Conservation (phyloP, 176 grass and related monocot species). For the Ensete ventricosum region DNA sequence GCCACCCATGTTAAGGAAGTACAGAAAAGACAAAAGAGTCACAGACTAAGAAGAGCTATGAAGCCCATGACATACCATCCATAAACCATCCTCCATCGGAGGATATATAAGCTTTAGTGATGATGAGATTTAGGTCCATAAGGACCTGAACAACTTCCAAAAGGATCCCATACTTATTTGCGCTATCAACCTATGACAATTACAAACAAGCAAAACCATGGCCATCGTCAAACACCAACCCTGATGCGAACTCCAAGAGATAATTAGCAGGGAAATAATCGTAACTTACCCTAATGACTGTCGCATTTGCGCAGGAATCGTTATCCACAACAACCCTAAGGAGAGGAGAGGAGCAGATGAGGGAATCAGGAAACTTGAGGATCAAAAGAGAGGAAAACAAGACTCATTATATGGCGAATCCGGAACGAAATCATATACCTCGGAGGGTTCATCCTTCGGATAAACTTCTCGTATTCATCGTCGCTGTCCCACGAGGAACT, state of each 20-base stretch:
- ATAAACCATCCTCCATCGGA: slow-evolving; percentile 93
- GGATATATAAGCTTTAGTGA: slow-evolving; percentile 87
- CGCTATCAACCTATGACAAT: slow-evolving; percentile 67
- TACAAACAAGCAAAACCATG: neutral
- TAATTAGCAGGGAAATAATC: neutral
- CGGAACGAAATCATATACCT: slow-evolving; percentile 32
- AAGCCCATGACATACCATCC: slow-evolving; percentile 43
- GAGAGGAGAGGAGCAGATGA: neutral
- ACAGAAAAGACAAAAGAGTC: slow-evolving; percentile 11
- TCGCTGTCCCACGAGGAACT: slow-evolving; percentile 55
- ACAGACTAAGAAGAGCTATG: neutral
- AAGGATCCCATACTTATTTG: slow-evolving; percentile 81
- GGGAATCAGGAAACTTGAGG: neutral
- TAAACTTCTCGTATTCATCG: slow-evolving; percentile 90
- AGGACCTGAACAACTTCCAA: slow-evolving; percentile 89
- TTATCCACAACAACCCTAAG: slow-evolving; percentile 80
- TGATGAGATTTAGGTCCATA: slow-evolving; percentile 68
- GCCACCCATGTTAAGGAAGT: neutral
- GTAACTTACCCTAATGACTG: slow-evolving; percentile 53
- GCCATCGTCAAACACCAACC: neutral
- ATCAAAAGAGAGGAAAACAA: slow-evolving; percentile 4
- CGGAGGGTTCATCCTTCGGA: slow-evolving; percentile 93
- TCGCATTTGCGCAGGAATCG: slow-evolving; percentile 53
- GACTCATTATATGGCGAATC: neutral
- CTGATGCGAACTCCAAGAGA: neutral